These are phyloP conservation scores for Baorangia bicolor DNA, from an alignment of 768 basidiomycete genomes.

Conservation along the genomic window DNA sequence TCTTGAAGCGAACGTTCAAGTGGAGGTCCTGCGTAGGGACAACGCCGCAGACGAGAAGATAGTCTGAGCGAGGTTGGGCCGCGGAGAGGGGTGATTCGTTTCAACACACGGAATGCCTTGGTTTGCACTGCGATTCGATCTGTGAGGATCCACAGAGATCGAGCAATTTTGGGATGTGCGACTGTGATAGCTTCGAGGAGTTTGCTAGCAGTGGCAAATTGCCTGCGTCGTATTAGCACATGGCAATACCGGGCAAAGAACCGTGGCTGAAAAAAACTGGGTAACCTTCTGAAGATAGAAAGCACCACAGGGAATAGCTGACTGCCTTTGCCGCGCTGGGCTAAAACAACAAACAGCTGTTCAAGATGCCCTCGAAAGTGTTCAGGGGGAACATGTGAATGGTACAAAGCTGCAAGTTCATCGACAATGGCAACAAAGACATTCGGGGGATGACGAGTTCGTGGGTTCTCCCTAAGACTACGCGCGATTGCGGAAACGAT, in stretches of 20 bases:
- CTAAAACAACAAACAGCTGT: constrained; percentile 41
- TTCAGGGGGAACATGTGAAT: constrained; percentile 31
- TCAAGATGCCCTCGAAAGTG: constrained; percentile 46
- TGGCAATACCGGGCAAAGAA: constrained; percentile 39
- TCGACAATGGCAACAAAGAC: constrained; percentile 36
- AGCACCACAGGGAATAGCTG: constrained; percentile 41
- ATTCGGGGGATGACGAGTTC: constrained; percentile 27
- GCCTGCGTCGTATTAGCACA: constrained; percentile 41
- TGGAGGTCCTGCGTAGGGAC: constrained; percentile 1
- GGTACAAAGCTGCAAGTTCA: constrained; percentile 39
- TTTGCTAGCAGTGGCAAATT: constrained; percentile 36
- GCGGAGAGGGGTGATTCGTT: constrained; percentile 2
- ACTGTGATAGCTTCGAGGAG: constrained; percentile 26
- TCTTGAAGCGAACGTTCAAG: constrained; percentile 21
- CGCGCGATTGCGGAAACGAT: constrained; percentile 41
- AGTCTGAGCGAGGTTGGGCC: constrained; percentile 11
- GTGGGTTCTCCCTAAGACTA: constrained; percentile 36
- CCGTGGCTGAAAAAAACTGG: constrained; percentile 39
- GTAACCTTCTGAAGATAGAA: constrained; percentile 34
- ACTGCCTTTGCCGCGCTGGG: constrained; percentile 37
- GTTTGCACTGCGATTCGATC: constrained; percentile 6
- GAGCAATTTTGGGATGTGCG: constrained; percentile 12
- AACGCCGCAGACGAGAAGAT: constrained; percentile 16
- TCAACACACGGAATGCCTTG: constrained; percentile 7
- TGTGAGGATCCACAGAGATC: constrained; percentile 5